Evolutionary conservation across 306 rosid genomes (phyloP), one percentile per base, ranked within the genome.

Genomic region (Canavalia gladiata): DNA sequence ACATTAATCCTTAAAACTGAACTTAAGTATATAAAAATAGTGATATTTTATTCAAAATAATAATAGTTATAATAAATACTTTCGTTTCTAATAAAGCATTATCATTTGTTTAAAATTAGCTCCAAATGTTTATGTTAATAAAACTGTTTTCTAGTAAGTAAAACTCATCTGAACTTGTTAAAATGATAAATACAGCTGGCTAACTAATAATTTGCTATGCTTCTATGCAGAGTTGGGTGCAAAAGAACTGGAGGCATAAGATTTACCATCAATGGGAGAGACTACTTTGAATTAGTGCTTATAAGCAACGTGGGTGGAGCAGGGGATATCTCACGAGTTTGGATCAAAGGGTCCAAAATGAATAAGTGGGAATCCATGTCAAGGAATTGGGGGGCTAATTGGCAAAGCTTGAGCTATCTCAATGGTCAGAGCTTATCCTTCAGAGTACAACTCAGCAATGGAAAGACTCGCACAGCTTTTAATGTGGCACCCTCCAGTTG

Each of bases 341-440:
- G 91, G 94, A 75, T 90, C 76, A 77, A 80, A 88, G 91, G 91
- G 68, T 88, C 89, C 18, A 87, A 81, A 66, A 74, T 80, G 75
- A 82, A 3, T n/a, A 82, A 45, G 29, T 88, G 91, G 91, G 90
- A 86, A 81, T 0, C 85, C 47, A 90, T 90, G 91, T 80, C 91
- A 72, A 82, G 90, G 82, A 86, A 82, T 25, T 86, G 94, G 94
- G 91, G 91, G 1, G 50, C 43, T 30, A 90, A 90, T 25, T 88
- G 94, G 94, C 91, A 82, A 46, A 90, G 91, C 84, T 78, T 62
- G 12, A 76, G 82, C 58, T 88, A 82, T 83, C 84, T 80, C n/a
- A 90, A 90, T 1, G 89, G 91, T 66, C 94, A 88, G 59, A 82
- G 87, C 78, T 58, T 90, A 80, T 90, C 94, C 6, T 90, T 90